phyloP scores from a whole-genome alignment of 2,329 filamentous ascomycete genomes.

The Calonectria honghensis region DNA sequence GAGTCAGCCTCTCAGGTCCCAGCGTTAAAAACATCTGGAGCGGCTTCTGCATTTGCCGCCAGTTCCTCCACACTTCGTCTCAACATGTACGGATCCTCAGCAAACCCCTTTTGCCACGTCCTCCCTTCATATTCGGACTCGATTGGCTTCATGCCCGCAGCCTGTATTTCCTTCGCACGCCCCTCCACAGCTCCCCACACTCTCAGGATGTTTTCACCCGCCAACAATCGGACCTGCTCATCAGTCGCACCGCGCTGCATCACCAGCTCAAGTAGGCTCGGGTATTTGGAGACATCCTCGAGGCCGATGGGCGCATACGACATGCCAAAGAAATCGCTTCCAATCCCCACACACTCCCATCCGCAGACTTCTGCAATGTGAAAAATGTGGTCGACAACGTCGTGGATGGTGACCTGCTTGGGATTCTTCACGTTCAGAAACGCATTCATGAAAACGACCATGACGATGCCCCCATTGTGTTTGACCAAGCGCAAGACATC shows the following conservation, averaged over 20 bases:
- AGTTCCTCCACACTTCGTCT: constrained; percentile 1
- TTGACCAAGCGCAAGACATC: constrained; percentile 60
- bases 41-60: constrained; percentile 11
- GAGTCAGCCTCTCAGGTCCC: no score
- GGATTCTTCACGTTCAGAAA: constrained; percentile 57
- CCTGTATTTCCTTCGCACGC: constrained; percentile 50
- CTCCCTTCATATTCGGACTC: constrained; percentile 57
- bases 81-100: constrained; percentile 24
- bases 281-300: constrained; percentile 61
- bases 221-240: constrained; percentile 53
- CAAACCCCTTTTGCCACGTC: constrained; percentile 54
- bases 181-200: constrained; percentile 56
- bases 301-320: constrained; percentile 53
- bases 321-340: constrained; percentile 62
- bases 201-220: constrained; percentile 39
- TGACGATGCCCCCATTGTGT: constrained; percentile 62
- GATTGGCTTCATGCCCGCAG: constrained; percentile 48
- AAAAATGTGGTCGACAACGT: constrained; percentile 60
- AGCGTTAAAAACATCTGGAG: not conserved
- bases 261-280: constrained; percentile 55
- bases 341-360: constrained; percentile 62
- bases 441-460: constrained; percentile 63
- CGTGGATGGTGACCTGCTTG: constrained; percentile 57
- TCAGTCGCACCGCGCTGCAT: constrained; percentile 58
- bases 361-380: constrained; percentile 57